Percentiles rank a stretch among this genome's conserved stretches.
These are phyloP conservation scores for Pythium apleroticum DNA, from an alignment of 352 stramenopile species.

Conservation along the genomic window DNA sequence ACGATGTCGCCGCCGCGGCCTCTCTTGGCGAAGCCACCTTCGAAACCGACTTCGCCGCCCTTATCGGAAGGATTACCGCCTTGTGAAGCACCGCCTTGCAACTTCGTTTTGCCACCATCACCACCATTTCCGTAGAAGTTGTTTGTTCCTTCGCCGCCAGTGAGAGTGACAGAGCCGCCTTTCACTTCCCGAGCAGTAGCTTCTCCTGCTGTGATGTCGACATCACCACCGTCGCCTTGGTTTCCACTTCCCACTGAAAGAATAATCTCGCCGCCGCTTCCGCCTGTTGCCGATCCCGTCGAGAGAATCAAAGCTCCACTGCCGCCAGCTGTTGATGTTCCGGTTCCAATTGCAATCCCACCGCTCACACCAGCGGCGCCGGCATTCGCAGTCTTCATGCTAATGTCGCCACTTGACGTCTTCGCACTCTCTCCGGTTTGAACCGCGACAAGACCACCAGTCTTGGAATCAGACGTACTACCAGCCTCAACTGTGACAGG, in stretches of 20 bases:
- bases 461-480: slow-evolving; percentile 56
- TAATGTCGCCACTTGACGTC: slow-evolving; percentile 71
- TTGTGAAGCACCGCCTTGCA: slow-evolving; percentile 82
- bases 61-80: slow-evolving; percentile 55
- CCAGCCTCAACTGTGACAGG: slow-evolving; percentile 73
- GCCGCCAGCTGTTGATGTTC: slow-evolving; percentile 48
- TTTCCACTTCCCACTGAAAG: slow-evolving; percentile 53
- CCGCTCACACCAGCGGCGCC: slow-evolving; percentile 60
- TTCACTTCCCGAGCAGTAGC: slow-evolving; percentile 36
- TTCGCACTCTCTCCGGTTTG: slow-evolving; percentile 60
- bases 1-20: slow-evolving; percentile 58
- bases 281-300: slow-evolving; percentile 54
- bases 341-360: slow-evolving; percentile 53
- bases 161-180: slow-evolving; percentile 55
- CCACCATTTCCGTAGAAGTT: slow-evolving; percentile 75
- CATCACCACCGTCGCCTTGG: slow-evolving; percentile 57
- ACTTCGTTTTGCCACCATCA: slow-evolving; percentile 80
- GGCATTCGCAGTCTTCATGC: slow-evolving; percentile 56
- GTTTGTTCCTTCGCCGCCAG: slow-evolving; percentile 60
- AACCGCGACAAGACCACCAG: slow-evolving; percentile 58
- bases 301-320: slow-evolving; percentile 57
- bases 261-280: slow-evolving; percentile 58
- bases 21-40: slow-evolving; percentile 65
- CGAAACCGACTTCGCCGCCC: slow-evolving; percentile 72
- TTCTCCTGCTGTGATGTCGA: slow-evolving; percentile 68